Evolutionary conservation across 352 stramenopile species (phyloP).

Genomic region (Phytophthora citrophthora): DNA sequence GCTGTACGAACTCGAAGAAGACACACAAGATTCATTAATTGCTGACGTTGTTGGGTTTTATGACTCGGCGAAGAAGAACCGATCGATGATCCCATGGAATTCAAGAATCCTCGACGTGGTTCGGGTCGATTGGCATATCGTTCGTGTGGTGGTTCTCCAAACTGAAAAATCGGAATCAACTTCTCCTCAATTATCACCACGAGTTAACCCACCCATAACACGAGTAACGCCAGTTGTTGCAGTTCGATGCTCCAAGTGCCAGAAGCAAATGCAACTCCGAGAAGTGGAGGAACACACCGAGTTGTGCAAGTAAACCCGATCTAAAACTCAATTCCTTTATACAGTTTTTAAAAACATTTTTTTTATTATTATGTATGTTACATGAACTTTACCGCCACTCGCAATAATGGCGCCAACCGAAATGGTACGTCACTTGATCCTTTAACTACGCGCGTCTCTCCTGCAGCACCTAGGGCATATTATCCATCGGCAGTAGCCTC

Average conservation of each 20-base stretch:
- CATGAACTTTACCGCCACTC: not conserved
- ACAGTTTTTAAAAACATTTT: too few species aligned
- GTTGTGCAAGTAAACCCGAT: constrained; percentile 29
- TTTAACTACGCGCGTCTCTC: not conserved
- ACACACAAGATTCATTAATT: constrained; percentile 1
- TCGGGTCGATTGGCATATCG: constrained; percentile 22
- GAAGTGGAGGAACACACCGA: constrained; percentile 50
- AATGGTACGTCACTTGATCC: constrained; percentile 21
- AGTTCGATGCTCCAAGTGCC: constrained; percentile 51
- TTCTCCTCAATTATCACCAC: not conserved
- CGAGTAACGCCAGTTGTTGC: constrained; percentile 1
- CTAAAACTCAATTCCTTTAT: not conserved
- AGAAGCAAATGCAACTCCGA: constrained; percentile 32
- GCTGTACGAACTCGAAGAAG: constrained; percentile 12
- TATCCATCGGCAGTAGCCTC: not conserved
- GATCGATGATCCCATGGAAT: constrained; percentile 24
- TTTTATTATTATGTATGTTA: not conserved
- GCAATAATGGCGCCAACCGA: constrained; percentile 36
- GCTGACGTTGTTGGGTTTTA: constrained; percentile 30
- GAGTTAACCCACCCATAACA: not conserved
- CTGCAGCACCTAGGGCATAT: not conserved
- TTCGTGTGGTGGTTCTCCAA: constrained; percentile 22
- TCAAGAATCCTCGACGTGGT: constrained; percentile 15
- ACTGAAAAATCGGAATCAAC: constrained; percentile 1
- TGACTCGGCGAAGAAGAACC: constrained; percentile 33